These are phyloP conservation scores for Dysphania ambrosioides DNA, from an alignment of 148 eudicot genomes.

Conservation along the genomic window DNA sequence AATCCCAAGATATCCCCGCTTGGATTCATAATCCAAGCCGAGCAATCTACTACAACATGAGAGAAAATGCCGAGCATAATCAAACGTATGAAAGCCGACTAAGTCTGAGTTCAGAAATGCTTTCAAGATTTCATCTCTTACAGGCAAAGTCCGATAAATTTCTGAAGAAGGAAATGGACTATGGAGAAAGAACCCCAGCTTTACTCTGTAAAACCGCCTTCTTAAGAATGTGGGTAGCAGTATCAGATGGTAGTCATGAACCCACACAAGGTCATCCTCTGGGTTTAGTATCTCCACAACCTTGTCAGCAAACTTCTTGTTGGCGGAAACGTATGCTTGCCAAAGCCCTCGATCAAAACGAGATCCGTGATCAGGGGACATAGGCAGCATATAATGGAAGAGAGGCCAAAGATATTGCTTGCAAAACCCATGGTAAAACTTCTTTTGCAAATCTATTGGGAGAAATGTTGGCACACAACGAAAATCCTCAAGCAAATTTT, in stretches of 20 bases:
- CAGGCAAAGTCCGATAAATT: slow-evolving; percentile 71
- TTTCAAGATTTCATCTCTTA: slow-evolving; percentile 55
- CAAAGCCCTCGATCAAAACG: slow-evolving; percentile 57
- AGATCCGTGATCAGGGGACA: slow-evolving; percentile 54
- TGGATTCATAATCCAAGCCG: slow-evolving; percentile 60
- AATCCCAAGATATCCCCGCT: slow-evolving; percentile 61
- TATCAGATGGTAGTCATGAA: slow-evolving; percentile 79
- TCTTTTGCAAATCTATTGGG: slow-evolving; percentile 50
- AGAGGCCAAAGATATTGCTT: slow-evolving; percentile 79
- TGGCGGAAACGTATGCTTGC: slow-evolving; percentile 76
- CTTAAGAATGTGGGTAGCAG: slow-evolving; percentile 64
- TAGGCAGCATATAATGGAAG: slow-evolving; percentile 77
- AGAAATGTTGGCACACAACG: slow-evolving; percentile 72
- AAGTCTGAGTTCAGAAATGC: slow-evolving; percentile 61
- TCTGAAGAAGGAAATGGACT: slow-evolving; percentile 82
- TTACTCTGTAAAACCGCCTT: slow-evolving; percentile 47
- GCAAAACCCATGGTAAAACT: slow-evolving; percentile 67
- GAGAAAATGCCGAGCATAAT: slow-evolving; percentile 73
- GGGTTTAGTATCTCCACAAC: slow-evolving; percentile 53
- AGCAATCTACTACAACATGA: slow-evolving; percentile 67
- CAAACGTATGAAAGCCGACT: slow-evolving; percentile 73
- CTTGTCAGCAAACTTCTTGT: slow-evolving; percentile 65
- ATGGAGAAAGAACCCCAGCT: slow-evolving; percentile 66
- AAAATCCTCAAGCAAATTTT: slow-evolving; percentile 50
- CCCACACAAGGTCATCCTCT: slow-evolving; percentile 66